phyloP scores from a whole-genome alignment of 1,139 yeast species.

The Yamadazyma taylorii region DNA sequence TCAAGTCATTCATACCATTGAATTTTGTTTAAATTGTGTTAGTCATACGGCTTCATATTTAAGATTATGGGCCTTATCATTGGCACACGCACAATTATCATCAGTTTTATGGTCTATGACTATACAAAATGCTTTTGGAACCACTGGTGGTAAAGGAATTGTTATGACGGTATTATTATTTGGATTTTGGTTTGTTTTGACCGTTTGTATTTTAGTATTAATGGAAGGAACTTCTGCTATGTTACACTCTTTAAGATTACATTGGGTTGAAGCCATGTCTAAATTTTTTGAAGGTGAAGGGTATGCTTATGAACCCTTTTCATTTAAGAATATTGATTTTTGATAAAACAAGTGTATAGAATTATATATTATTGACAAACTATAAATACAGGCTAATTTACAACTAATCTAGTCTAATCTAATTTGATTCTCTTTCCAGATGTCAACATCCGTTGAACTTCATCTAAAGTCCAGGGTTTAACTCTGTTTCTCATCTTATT shows the following conservation, averaged over 20 bases:
- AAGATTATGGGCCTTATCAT: conserved; percentile 94
- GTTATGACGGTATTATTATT: conserved; percentile 73
- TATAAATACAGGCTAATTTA: not conserved
- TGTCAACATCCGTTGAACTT: conserved; percentile 40
- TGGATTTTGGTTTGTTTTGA: conserved; percentile 92
- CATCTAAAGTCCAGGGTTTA: conserved; percentile 41
- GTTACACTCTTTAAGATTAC: conserved; percentile 94
- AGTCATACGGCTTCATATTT: conserved; percentile 97
- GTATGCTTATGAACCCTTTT: conserved; percentile 79
- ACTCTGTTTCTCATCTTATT: conserved; percentile 33
- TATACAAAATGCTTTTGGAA: conserved; percentile 71
- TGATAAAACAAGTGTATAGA: not conserved
- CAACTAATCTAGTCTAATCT: conserved; percentile 22
- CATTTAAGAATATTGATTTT: conserved; percentile 37
- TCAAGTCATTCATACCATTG: conserved; percentile 97
- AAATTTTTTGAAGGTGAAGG: conserved; percentile 98
- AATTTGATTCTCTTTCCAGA: conserved; percentile 32
- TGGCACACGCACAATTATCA: conserved; percentile 96
- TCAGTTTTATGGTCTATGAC: conserved; percentile 97
- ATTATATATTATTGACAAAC: too few relatives aligned
- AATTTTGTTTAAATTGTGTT: conserved; percentile 94
- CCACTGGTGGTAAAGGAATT: conserved; percentile 68
- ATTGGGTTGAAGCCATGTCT: conserved; percentile 99
- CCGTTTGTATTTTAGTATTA: conserved; percentile 85
- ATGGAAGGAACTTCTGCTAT: conserved; percentile 99